Evolutionary conservation across 2,329 filamentous ascomycete genomes (phyloP).

Genomic region (Colletotrichum coccodes): DNA sequence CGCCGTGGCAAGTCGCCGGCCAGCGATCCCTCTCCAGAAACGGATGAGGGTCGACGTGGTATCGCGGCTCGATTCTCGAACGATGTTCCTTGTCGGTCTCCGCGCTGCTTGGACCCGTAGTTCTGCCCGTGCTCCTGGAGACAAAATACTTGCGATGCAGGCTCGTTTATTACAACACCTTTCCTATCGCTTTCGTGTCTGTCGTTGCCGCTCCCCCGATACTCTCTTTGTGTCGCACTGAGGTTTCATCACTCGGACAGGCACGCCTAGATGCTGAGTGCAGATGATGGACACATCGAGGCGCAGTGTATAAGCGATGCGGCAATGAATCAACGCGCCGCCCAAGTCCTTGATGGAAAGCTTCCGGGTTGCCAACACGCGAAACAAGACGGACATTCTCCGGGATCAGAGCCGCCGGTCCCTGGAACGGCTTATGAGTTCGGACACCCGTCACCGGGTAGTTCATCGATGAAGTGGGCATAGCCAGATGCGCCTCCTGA

Average conservation of each 20-base stretch:
- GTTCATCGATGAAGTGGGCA: constrained; percentile 5
- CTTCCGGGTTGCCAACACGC: not conserved
- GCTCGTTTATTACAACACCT: constrained; percentile 4
- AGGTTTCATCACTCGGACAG: not conserved
- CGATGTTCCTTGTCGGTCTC: constrained; percentile 11
- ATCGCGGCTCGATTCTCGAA: not conserved
- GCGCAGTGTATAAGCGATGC: constrained; percentile 3
- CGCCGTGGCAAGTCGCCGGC: not conserved
- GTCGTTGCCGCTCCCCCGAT: not conserved
- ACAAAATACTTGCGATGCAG: constrained; percentile 1
- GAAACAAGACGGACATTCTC: not conserved
- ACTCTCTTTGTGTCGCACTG: not conserved
- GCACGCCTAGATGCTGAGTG: not conserved
- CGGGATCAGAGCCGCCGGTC: not conserved
- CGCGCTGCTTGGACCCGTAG: not conserved
- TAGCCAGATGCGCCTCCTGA: not conserved
- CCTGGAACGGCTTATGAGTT: not conserved
- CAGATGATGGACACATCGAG: not conserved
- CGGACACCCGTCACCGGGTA: not conserved
- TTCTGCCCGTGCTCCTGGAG: constrained; percentile 1
- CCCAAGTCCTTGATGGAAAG: not conserved
- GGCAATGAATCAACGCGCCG: not conserved
- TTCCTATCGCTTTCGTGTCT: not conserved
- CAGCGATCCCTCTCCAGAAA: constrained; percentile 9
- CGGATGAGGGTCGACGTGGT: constrained; percentile 1